A percentile compares a stretch with the other conserved stretches of the same genome.
Evolutionary conservation across 768 basidiomycete species (phyloP).

Genomic region (Termitomyces sp.): DNA sequence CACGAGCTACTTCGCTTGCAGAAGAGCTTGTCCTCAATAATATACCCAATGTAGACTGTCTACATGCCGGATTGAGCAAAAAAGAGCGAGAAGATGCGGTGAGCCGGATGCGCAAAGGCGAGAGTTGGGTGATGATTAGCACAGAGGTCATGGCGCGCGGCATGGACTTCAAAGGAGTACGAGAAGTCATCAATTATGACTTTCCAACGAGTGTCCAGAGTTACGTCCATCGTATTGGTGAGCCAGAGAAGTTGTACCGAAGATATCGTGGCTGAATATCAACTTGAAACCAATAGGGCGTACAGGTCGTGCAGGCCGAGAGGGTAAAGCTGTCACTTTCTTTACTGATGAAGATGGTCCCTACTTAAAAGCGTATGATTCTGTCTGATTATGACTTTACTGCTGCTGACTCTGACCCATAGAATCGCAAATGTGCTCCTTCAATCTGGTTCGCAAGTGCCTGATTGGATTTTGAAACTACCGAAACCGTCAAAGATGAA

Average conservation of each 20-base stretch:
- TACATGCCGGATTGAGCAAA: conserved; percentile 88
- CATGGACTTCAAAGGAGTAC: conserved; percentile 95
- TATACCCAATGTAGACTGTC: conserved; percentile 78
- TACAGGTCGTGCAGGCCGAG: conserved; percentile 89
- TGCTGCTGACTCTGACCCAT: conserved; percentile 4
- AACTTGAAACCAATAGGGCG: conserved; percentile 51
- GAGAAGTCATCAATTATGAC: conserved; percentile 95
- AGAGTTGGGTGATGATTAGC: conserved; percentile 93
- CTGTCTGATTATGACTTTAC: neutral
- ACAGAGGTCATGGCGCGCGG: conserved; percentile 98
- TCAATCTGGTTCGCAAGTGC: conserved; percentile 86
- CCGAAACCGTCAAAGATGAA: conserved; percentile 90
- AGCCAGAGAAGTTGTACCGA: neutral
- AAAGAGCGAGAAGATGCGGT: conserved; percentile 87
- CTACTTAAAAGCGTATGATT: conserved; percentile 78
- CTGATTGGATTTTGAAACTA: conserved; percentile 95
- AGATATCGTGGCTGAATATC: neutral
- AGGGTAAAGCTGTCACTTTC: conserved; percentile 92
- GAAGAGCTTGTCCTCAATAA: conserved; percentile 80
- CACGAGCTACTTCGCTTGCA: conserved; percentile 74
- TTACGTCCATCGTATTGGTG: conserved; percentile 94
- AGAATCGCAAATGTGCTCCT: conserved; percentile 96
- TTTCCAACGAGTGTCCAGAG: conserved; percentile 95
- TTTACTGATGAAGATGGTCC: conserved; percentile 94
- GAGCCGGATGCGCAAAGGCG: conserved; percentile 79